phyloP scores from a whole-genome alignment of 768 basidiomycete species.

The Tubosaeta brunneosetosa region DNA sequence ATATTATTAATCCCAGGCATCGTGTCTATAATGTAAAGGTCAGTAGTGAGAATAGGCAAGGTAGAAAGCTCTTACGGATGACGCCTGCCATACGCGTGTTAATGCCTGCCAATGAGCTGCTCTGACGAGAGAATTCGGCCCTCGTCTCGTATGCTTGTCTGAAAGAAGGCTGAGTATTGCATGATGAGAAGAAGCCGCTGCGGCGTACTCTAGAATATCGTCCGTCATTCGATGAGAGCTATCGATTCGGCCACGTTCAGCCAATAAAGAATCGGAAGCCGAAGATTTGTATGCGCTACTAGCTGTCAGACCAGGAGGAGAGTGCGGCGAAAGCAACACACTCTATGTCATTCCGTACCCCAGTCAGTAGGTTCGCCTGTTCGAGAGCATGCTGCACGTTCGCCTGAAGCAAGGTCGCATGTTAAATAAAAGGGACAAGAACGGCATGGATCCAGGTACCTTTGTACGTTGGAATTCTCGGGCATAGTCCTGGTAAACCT shows the following conservation, averaged over 20 bases:
- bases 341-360: conserved; percentile 96
- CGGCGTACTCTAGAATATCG: conserved; percentile 74
- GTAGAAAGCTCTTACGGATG: conserved; percentile 50
- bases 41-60: background rate
- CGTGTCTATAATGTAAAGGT: conserved; percentile 46
- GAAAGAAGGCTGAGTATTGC: conserved; percentile 1
- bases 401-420: conserved; percentile 39
- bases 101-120: conserved; percentile 68
- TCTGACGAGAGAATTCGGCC: conserved; percentile 84
- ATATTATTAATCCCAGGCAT: conserved; percentile 95
- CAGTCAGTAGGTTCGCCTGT: conserved; percentile 80
- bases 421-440: background rate
- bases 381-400: conserved; percentile 82
- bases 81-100: conserved; percentile 82
- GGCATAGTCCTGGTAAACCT: conserved; percentile 83
- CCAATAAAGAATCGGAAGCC: conserved; percentile 78
- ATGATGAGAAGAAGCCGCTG: background rate
- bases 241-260: conserved; percentile 87
- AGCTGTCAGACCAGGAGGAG: background rate
- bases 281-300: conserved; percentile 86
- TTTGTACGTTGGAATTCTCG: conserved; percentile 85
- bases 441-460: conserved; percentile 36
- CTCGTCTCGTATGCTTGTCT: conserved; percentile 98
- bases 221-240: conserved; percentile 94
- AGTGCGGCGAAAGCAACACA: conserved; percentile 34